Evolutionary conservation across 352 stramenopile genomes (phyloP).

Genomic region (Phytophthora vignae): DNA sequence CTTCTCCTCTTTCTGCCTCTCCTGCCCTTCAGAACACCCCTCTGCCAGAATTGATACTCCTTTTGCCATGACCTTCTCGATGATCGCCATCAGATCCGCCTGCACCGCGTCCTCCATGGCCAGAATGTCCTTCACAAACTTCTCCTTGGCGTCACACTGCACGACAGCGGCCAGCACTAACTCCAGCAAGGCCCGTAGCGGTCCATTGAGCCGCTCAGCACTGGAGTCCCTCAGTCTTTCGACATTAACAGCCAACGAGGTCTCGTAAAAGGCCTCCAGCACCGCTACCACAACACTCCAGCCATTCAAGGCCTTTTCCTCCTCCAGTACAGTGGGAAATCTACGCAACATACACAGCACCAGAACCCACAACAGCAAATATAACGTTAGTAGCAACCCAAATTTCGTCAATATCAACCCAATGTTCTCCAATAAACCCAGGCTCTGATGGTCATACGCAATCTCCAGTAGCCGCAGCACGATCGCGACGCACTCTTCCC

Average conservation of each 20-base stretch:
- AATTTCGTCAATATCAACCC: background rate
- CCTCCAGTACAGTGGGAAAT: conserved; percentile 17
- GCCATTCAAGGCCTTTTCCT: background rate
- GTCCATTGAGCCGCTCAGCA: conserved; percentile 10
- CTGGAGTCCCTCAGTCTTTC: conserved; percentile 21
- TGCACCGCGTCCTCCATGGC: conserved; percentile 66
- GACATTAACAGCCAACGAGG: conserved; percentile 27
- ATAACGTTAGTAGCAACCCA: conserved; percentile 17
- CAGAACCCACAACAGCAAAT: conserved; percentile 15
- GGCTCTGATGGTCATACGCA: conserved; percentile 19
- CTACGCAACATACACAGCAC: background rate
- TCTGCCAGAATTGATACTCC: conserved; percentile 5
- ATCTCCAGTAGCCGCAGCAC: conserved; percentile 23
- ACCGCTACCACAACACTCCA: conserved; percentile 23
- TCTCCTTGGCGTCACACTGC: conserved; percentile 61
- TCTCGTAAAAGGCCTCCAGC: conserved; percentile 69
- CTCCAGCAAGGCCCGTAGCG: conserved; percentile 42
- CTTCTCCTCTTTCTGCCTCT: conserved; percentile 11
- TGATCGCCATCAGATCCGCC: conserved; percentile 69
- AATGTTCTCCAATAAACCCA: background rate
- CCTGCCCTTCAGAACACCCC: background rate
- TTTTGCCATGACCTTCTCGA: conserved; percentile 58
- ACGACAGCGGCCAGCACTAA: conserved; percentile 61
- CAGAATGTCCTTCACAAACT: conserved; percentile 75
- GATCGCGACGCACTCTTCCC: conserved; percentile 7